Evolutionary conservation across 202 grass and related monocot genomes (phyloP).

Genomic region (Panicum virgatum): DNA sequence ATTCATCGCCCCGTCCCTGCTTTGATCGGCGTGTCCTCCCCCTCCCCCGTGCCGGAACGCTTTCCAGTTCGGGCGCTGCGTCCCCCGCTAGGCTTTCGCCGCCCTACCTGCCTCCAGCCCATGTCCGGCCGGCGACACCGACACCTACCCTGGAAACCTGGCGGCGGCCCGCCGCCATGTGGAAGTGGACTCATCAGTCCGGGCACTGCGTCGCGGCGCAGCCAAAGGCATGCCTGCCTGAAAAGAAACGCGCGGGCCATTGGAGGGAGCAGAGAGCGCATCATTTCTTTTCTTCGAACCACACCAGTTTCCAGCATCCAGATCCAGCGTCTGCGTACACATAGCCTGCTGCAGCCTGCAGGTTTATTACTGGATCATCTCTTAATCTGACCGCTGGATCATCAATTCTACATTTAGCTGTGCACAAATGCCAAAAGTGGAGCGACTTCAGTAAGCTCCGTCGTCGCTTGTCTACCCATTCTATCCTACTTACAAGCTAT

Average conservation of each 20-base stretch:
- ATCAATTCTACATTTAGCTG: not conserved
- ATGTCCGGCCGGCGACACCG: conserved; percentile 24
- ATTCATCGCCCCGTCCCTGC: not conserved
- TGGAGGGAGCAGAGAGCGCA: not conserved
- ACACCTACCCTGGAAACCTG: conserved; percentile 49
- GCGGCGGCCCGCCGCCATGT: conserved; percentile 4
- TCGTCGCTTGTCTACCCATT: not conserved
- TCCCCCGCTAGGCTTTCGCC: conserved; percentile 42
- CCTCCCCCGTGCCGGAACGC: conserved; percentile 6
- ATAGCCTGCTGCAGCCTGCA: not conserved
- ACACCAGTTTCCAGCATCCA: not conserved
- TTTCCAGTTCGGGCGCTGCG: conserved; percentile 55
- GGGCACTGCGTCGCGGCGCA: not conserved
- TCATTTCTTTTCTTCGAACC: conserved; percentile 5
- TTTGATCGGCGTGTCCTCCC: conserved; percentile 38
- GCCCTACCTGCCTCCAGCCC: conserved; percentile 24
- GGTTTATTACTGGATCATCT: not conserved
- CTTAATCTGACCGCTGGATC: not conserved
- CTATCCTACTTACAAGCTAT: conserved; percentile 33
- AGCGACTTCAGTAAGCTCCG: not conserved
- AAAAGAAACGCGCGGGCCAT: not conserved
- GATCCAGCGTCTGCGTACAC: not conserved
- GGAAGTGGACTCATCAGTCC: not conserved
- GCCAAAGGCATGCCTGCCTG: not conserved
- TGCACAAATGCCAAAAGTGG: not conserved